Percentiles rank a stretch among this genome's conserved stretches.
phyloP scores from a whole-genome alignment of 2,329 filamentous ascomycete genomes.

The Elsinoe ampelina region DNA sequence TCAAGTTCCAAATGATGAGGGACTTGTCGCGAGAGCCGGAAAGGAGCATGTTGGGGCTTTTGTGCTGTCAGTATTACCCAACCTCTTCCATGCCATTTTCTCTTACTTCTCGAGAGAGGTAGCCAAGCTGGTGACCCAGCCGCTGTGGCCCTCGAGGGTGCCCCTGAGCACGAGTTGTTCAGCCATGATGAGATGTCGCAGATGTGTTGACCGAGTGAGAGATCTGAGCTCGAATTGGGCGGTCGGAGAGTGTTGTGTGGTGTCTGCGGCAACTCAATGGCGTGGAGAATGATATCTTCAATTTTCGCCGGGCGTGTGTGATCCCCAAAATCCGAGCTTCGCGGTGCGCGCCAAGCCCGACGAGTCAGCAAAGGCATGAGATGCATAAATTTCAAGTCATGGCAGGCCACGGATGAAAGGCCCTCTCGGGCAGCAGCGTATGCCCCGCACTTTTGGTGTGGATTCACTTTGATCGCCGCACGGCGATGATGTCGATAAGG shows the following conservation, averaged over 20 bases:
- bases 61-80: constrained; percentile 24
- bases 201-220: not conserved
- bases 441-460: not conserved
- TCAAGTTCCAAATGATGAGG: constrained; percentile 99
- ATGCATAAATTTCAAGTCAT: not conserved
- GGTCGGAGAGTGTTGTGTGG: not conserved
- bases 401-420: not conserved
- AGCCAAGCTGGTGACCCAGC: constrained; percentile 97
- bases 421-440: not conserved
- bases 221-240: not conserved
- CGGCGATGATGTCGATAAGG: not conserved
- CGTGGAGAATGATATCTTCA: constrained; percentile 11
- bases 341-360: constrained; percentile 10
- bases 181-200: constrained; percentile 23
- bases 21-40: constrained; percentile 97
- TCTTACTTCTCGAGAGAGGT: constrained; percentile 97
- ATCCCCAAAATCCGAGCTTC: constrained; percentile 11
- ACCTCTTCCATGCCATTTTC: constrained; percentile 18
- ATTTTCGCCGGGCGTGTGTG: constrained; percentile 11
- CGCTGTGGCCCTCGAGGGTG: constrained; percentile 73
- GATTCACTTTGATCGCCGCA: not conserved
- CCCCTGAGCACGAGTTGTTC: constrained; percentile 37
- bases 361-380: not conserved
- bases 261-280: constrained; percentile 8
- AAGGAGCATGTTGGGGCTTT: constrained; percentile 97